These are phyloP conservation scores for Glomus cerebriforme DNA, from an alignment of 192 early-diverging fungal genomes.

Conservation along the genomic window DNA sequence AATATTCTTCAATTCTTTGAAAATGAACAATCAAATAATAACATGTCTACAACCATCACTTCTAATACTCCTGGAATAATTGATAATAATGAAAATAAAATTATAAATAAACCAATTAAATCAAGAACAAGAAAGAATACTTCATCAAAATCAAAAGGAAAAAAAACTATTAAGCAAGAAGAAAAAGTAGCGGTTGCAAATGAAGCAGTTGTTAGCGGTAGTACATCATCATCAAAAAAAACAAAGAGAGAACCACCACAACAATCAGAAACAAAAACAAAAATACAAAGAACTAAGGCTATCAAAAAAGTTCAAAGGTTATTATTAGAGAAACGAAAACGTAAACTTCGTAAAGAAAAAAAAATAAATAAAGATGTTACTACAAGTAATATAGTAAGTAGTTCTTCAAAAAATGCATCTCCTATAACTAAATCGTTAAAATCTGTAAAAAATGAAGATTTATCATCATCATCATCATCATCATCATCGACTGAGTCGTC, in stretches of 20 bases:
- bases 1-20: background rate
- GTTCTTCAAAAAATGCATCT: background rate
- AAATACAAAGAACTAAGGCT: background rate
- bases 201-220: background rate
- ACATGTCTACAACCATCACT: background rate
- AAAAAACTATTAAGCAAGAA: background rate
- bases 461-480: background rate
- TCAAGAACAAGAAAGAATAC: conserved; percentile 5
- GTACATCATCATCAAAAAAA: background rate
- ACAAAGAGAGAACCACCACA: background rate
- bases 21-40: background rate
- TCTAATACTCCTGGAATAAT: background rate
- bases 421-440: background rate
- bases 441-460: background rate
- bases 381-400: background rate
- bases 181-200: background rate
- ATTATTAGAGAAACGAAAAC: background rate
- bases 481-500: background rate
- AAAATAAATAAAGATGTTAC: background rate
- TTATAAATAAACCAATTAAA: background rate
- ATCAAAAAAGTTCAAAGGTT: background rate
- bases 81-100: background rate
- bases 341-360: background rate
- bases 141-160: background rate
- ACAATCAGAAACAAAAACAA: background rate